These are phyloP conservation scores for Xylaria grammica DNA, from an alignment of 495 filamentous ascomycete genomes.

Conservation along the genomic window DNA sequence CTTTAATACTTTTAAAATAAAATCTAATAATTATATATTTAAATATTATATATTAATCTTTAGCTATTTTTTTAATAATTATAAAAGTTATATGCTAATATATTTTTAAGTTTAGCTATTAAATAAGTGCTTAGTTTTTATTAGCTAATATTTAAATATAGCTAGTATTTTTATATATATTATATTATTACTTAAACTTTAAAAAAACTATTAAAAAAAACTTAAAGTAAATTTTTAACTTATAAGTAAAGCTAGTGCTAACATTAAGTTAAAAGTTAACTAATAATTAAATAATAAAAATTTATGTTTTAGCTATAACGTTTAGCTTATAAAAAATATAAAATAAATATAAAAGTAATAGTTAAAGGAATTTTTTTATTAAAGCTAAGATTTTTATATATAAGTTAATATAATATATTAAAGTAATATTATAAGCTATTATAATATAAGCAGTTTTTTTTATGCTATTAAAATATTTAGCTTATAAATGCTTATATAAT, in stretches of 20 bases:
- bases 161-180: background rate
- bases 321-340: too few species aligned
- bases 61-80: background rate
- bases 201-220: slow-evolving; percentile 8
- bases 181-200: slow-evolving; percentile 2
- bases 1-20: slow-evolving; percentile 3
- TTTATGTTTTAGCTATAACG: too few species aligned
- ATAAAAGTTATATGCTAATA: background rate
- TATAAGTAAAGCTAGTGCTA: slow-evolving; percentile 1
- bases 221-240: background rate
- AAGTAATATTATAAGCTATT: too few species aligned
- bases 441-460: background rate
- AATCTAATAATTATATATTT: slow-evolving; percentile 7
- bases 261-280: background rate
- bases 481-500: background rate
- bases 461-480: background rate
- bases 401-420: too few species aligned
- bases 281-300: slow-evolving; percentile 10
- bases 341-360: background rate
- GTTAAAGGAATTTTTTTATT: background rate
- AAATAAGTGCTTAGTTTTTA: background rate
- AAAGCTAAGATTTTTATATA: background rate
- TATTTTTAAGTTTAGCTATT: background rate
- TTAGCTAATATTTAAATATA: slow-evolving; percentile 1
- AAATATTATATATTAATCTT: background rate